A percentile compares a stretch with the other conserved stretches of the same genome.
Conservation (phyloP, 2,329 filamentous ascomycete species). For the Diplodia intermedia region DNA sequence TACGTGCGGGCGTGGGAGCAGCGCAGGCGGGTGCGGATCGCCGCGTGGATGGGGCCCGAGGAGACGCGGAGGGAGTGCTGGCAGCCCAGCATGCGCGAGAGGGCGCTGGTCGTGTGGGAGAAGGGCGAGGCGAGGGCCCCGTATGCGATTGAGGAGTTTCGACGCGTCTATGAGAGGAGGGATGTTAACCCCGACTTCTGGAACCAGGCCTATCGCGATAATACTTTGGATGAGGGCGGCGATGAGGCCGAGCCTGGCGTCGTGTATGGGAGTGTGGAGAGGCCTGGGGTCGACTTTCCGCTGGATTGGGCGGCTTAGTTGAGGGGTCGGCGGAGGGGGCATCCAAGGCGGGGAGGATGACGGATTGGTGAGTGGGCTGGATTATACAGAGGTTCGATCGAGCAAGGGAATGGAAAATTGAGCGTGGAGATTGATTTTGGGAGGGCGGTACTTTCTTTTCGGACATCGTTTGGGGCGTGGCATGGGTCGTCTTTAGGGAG, state of each 20-base stretch:
- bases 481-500: too few species aligned
- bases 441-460: too few species aligned
- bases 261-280: conserved; percentile 19
- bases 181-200: not conserved
- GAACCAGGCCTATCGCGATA: not conserved
- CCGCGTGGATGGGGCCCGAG: not conserved
- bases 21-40: not conserved
- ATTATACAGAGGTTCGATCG: too few species aligned
- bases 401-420: too few species aligned
- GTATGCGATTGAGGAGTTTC: conserved; percentile 3
- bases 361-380: too few species aligned
- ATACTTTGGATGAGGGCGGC: not conserved
- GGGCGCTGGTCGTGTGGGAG: not conserved
- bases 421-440: too few species aligned
- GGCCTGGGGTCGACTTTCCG: not conserved
- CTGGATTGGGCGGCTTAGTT: too few species aligned
- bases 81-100: not conserved
- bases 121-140: not conserved
- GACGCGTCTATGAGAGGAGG: not conserved
- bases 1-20: not conserved
- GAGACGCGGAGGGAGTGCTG: not conserved
- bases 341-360: too few species aligned
- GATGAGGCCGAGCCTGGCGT: conserved; percentile 8
- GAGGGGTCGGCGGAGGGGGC: too few species aligned
- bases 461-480: too few species aligned